A percentile compares a stretch with the other conserved stretches of the same genome.
Evolutionary conservation across 805 yeast species (phyloP).

Genomic region (Clavispora asparagi): DNA sequence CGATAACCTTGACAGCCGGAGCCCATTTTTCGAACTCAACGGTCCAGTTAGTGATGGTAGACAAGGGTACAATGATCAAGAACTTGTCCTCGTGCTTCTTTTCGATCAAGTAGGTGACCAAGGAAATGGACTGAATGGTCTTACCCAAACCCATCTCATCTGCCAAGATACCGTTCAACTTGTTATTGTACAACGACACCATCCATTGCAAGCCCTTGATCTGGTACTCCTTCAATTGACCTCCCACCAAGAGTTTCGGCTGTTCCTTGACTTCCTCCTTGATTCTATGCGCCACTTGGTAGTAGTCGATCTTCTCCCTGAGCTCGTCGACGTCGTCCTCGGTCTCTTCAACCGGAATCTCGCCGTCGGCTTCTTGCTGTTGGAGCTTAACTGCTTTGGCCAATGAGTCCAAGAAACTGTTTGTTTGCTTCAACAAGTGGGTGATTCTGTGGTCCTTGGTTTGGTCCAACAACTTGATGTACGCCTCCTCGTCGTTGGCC

Average conservation of each 20-base stretch:
- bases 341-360: conserved; percentile 23
- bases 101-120: conserved; percentile 67
- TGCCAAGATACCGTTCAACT: conserved; percentile 58
- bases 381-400: conserved; percentile 77
- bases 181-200: conserved; percentile 58
- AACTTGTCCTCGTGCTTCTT: conserved; percentile 65
- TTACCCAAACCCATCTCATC: conserved; percentile 70
- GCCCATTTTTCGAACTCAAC: conserved; percentile 87
- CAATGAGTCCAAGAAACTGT: conserved; percentile 68
- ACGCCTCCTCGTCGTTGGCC: conserved; percentile 86
- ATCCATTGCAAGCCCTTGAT: conserved; percentile 62
- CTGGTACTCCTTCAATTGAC: conserved; percentile 73
- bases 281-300: conserved; percentile 74
- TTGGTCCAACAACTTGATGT: conserved; percentile 75
- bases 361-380: conserved; percentile 46
- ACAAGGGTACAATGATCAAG: conserved; percentile 76
- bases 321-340: conserved; percentile 47
- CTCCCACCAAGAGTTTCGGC: conserved; percentile 70
- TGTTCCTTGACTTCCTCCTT: conserved; percentile 64
- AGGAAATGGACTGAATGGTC: conserved; percentile 72
- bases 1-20: conserved; percentile 64
- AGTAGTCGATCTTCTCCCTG: conserved; percentile 68
- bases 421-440: conserved; percentile 76
- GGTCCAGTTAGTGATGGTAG: conserved; percentile 83
- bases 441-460: conserved; percentile 86